These are phyloP conservation scores for Solanum appendiculatum DNA, from an alignment of 257 asterid species.

Conservation along the genomic window DNA sequence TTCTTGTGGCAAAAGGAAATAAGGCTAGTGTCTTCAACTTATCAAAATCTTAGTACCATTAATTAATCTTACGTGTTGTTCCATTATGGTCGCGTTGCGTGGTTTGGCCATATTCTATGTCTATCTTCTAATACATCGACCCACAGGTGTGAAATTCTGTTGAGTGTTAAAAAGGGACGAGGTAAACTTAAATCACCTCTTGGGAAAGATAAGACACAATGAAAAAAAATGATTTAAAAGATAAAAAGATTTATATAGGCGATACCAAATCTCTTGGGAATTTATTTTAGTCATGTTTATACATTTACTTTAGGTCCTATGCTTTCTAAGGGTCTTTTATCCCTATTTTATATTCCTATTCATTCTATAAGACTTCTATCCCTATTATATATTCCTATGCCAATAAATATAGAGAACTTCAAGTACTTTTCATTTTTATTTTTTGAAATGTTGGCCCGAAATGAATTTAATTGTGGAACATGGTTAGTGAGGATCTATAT, in stretches of 20 bases:
- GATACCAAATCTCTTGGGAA: neutral
- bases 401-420: neutral
- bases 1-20: too few relatives aligned
- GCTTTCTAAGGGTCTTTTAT: neutral
- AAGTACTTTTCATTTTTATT: neutral
- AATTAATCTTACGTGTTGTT: neutral
- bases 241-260: neutral
- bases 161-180: neutral
- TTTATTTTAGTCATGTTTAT: neutral
- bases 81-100: neutral
- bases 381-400: neutral
- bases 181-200: neutral
- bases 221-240: too few relatives aligned
- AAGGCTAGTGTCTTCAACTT: too few relatives aligned
- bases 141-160: neutral
- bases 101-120: neutral
- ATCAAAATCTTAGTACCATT: too few relatives aligned
- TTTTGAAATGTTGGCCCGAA: neutral
- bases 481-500: neutral
- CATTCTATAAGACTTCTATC: neutral
- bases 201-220: neutral
- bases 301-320: neutral
- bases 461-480: neutral
- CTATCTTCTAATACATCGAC: neutral
- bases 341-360: neutral